Conservation (phyloP, 2,329 filamentous ascomycete genomes). For the Penicillium sp. region DNA sequence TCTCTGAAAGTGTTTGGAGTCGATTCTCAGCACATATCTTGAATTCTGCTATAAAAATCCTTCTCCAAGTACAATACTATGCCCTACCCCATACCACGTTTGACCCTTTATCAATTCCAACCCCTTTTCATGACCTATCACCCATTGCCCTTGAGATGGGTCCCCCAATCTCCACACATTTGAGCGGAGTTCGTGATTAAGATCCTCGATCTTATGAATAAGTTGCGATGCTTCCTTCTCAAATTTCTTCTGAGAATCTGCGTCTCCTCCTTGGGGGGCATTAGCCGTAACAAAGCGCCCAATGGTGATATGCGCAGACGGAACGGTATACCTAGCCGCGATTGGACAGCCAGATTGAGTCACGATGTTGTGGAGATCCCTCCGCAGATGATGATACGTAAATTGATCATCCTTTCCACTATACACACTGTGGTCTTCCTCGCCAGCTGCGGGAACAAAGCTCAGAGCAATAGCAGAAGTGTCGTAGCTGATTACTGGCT, state of each 20-base stretch:
- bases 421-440: constrained; percentile 44
- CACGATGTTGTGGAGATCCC: constrained; percentile 68
- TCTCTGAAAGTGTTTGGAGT: background rate
- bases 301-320: constrained; percentile 85
- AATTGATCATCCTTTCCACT: constrained; percentile 59
- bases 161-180: constrained; percentile 61
- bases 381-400: constrained; percentile 86
- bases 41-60: constrained; percentile 41
- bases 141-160: constrained; percentile 66
- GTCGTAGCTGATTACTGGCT: constrained; percentile 80
- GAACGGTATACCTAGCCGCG: constrained; percentile 79
- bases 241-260: constrained; percentile 34
- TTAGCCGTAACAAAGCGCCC: constrained; percentile 70
- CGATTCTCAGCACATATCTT: background rate
- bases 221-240: constrained; percentile 59
- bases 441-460: constrained; percentile 75
- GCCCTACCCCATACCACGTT: constrained; percentile 85
- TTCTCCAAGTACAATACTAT: constrained; percentile 59
- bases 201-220: constrained; percentile 67
- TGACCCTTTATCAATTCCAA: constrained; percentile 71
- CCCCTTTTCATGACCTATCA: constrained; percentile 81
- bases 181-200: constrained; percentile 71
- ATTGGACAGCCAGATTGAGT: constrained; percentile 64
- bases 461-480: constrained; percentile 80
- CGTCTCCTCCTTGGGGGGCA: constrained; percentile 48